phyloP scores from a whole-genome alignment of 805 yeast genomes.

The Ogataea nitratoaversa region DNA sequence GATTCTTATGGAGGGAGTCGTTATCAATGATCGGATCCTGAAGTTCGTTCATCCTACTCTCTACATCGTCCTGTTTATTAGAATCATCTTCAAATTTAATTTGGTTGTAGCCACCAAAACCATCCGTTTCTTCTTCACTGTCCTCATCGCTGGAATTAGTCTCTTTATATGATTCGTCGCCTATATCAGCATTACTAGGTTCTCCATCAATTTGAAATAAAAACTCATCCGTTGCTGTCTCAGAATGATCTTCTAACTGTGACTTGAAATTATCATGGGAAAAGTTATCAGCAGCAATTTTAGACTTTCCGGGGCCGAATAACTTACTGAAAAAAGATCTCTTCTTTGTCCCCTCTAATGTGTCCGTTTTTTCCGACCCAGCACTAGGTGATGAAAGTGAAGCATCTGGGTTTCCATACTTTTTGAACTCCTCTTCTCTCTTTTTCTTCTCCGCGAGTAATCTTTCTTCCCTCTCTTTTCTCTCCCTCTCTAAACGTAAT shows the following conservation, averaged over 20 bases:
- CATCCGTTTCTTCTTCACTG: conserved; percentile 9
- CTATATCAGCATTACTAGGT: not conserved
- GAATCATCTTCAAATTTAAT: conserved; percentile 10
- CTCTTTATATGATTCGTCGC: not conserved
- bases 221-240: conserved; percentile 2
- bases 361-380: conserved; percentile 1
- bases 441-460: conserved; percentile 14
- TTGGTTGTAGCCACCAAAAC: conserved; percentile 12
- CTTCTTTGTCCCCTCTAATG: conserved; percentile 1
- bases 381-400: not conserved
- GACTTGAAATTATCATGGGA: conserved; percentile 18
- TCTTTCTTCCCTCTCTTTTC: conserved; percentile 22
- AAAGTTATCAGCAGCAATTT: conserved; percentile 25
- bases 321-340: conserved; percentile 22
- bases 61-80: no score
- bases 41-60: no score
- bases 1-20: no score
- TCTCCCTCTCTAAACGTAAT: conserved; percentile 15
- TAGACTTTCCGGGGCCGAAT: conserved; percentile 25
- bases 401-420: conserved; percentile 10
- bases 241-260: not conserved
- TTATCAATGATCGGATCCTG: no score
- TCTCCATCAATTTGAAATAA: conserved; percentile 5
- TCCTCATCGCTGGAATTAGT: conserved; percentile 13
- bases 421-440: conserved; percentile 20